A percentile compares a stretch with the other conserved stretches of the same genome.
Conservation (phyloP, 1,139 yeast species). For the Suhomyces panamericanus region DNA sequence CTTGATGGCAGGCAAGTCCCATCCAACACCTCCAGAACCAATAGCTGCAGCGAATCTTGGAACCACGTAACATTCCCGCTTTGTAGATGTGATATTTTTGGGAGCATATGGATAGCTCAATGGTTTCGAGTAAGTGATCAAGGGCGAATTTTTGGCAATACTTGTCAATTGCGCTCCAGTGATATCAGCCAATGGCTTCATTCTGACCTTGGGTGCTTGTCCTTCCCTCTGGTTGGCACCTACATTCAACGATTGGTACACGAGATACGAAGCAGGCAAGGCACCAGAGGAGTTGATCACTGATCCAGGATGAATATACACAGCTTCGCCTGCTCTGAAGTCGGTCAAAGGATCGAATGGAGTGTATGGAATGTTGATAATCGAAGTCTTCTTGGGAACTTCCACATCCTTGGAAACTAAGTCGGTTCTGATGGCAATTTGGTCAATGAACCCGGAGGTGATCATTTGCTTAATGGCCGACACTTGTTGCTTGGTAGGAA, state of each 20-base stretch:
- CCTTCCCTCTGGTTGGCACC: conserved; percentile 41
- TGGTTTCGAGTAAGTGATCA: conserved; percentile 86
- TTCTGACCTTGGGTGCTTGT: conserved; percentile 51
- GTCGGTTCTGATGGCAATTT: conserved; percentile 84
- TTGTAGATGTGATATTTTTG: conserved; percentile 57
- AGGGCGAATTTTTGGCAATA: conserved; percentile 69
- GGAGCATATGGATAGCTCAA: conserved; percentile 90
- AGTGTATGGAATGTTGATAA: conserved; percentile 70
- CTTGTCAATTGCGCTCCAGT: conserved; percentile 74
- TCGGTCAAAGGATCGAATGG: conserved; percentile 56
- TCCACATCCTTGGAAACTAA: conserved; percentile 62
- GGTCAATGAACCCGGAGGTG: conserved; percentile 91
- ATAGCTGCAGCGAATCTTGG: conserved; percentile 87
- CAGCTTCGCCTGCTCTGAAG: conserved; percentile 16
- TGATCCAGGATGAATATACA: conserved; percentile 79
- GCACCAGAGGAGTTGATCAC: conserved; percentile 55
- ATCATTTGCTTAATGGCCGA: conserved; percentile 87
- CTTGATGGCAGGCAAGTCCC: conserved; percentile 88
- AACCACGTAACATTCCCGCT: conserved; percentile 84
- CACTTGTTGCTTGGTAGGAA: conserved; percentile 71
- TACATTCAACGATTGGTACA: conserved; percentile 62
- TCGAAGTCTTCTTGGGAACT: conserved; percentile 56
- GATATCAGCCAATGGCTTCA: conserved; percentile 77
- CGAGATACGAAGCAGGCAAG: conserved; percentile 72
- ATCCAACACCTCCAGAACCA: conserved; percentile 84